Conservation (phyloP, 768 basidiomycete genomes). For the Naganishia kalamii region DNA sequence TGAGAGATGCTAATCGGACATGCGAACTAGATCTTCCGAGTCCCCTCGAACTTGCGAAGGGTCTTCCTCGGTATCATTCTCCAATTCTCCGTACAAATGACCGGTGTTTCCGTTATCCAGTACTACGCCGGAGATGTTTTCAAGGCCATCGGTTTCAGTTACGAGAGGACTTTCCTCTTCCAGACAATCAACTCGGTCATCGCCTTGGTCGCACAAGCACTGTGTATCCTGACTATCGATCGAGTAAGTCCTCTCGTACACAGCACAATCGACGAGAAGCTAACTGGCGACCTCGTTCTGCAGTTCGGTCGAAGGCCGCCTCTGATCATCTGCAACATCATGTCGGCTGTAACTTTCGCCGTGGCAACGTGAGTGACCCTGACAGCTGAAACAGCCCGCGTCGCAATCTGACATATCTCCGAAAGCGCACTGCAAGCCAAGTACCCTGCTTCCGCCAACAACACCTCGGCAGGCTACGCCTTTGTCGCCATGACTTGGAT, state of each 20-base stretch:
- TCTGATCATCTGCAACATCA: conserved; percentile 34
- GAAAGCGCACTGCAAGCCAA: conserved; percentile 21
- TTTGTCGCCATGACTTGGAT: conserved; percentile 26
- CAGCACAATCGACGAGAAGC: conserved; percentile 26
- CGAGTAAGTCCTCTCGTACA: conserved; percentile 22
- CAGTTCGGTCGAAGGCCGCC: conserved; percentile 32
- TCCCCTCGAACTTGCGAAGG: conserved; percentile 29
- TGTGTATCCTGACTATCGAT: conserved; percentile 52
- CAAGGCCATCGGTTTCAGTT: conserved; percentile 50
- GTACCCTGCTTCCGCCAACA: conserved; percentile 19
- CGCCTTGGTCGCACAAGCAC: conserved; percentile 53
- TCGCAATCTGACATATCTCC: background rate
- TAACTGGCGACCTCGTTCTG: background rate
- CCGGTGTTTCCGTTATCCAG: conserved; percentile 57
- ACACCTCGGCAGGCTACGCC: conserved; percentile 18
- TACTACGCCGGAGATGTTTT: conserved; percentile 24
- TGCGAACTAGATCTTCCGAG: conserved; percentile 49
- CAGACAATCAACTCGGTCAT: conserved; percentile 55
- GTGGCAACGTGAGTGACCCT: conserved; percentile 28
- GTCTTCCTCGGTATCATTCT: conserved; percentile 46
- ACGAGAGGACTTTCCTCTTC: conserved; percentile 51
- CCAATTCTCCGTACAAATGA: conserved; percentile 59
- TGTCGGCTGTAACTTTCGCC: conserved; percentile 32
- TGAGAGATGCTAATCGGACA: conserved; percentile 49
- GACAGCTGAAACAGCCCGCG: background rate